Base-by-base conservation (phyloP, 2,329 filamentous ascomycete genomes). In the Aspergillus persii region DNA sequence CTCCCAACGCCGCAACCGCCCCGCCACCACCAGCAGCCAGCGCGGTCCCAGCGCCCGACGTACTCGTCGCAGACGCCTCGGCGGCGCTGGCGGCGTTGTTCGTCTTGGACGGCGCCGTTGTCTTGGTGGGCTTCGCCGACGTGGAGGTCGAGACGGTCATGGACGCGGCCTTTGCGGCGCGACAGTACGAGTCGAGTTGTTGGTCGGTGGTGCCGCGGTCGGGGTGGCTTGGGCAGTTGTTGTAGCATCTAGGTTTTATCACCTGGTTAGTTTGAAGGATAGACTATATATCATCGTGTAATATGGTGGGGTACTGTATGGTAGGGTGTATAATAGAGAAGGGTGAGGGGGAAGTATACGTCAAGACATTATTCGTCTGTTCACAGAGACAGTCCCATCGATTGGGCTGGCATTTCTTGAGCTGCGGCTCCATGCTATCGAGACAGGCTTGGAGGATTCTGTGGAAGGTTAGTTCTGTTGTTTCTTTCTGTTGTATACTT, bases 301-400 rank as follows among this genome's bases (percentile, higher is more conserved):
- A 33, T 33, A 11, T 9, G 31, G 8, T 15, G 4, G 33, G 46
- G 23, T 27, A n/a, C n/a, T n/a, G n/a, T 33, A 11, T 9, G 31
- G 8, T 15, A 15, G 33, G 46, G 23, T 27, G 33, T 3, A 50
- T n/a, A 50, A 8, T 12, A 8, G n/a, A 29, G 31, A 8, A 73
- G 4, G n/a, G 57, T n/a, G 47, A 27, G 73, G 3, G 26, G 56
- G 50, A 27, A 4, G 50, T 61, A 50, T 69, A 81, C 80, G 80
- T 83, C 63, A 83, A 65, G 39, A 85, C 76, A 55, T 83, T 79
- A 41, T 70, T 80, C 71, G 82, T 84, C 65, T 83, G 79, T 53
- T 79, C 75, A 74, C 86, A 89, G 31, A 86, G 77, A 74, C 86
- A 88, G 66, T 76, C 73, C 74, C 78, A 84, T 73, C 85, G 81